Evolutionary conservation across 2,329 filamentous ascomycete genomes (phyloP), one percentile per base, ranked within the genome.

Genomic region (Alternaria triticina): DNA sequence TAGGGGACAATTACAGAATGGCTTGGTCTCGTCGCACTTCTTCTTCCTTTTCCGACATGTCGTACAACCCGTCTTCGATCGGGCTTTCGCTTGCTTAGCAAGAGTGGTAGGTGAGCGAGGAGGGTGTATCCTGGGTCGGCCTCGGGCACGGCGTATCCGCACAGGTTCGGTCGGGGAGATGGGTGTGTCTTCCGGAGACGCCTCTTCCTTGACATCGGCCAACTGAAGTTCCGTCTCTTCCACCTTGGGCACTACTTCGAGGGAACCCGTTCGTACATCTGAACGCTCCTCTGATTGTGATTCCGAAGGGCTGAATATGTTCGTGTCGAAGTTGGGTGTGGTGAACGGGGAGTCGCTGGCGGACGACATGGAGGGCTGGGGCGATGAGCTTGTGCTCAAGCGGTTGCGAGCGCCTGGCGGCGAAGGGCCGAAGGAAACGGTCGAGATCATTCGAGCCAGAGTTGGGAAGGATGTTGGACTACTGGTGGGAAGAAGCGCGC

Each of bases 91-190:
- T 55, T 92, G 82, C 76, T 96, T 96, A 73, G 86, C 87, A 54
- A 88, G 81, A 17, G 84, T 81, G 36, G 86, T 85, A 1, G 88
- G 86, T 8, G 85, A 82, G 23, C 85, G 86, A 17, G 91, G 82
- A 43, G 92, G 91, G 71, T 94, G 89, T 82, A 97, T 97, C 79
- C 93, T 87, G 54, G 94, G 94, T 58, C 94, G 87, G 33, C 94
- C 94, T 74, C 94, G 88, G 59, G 81, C 82, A 47, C 81, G 72
- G 63, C 81, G 74, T 46, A 78, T 74, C 50, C 80, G 72, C 54
- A 77, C 72, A n/a, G 77, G 73, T 64, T 77, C 73, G 36, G 75
- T 79, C 17, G 78, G 76, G 6, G 76, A 76, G 33, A 78, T 74
- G 33, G 75, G 73, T 43, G 74, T 67, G 12, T 70, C 75, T 50